Evolutionary conservation across 305 asterid genomes (phyloP), one percentile per base, ranked within the genome.

Genomic region (Solanum aculeatissimum): DNA sequence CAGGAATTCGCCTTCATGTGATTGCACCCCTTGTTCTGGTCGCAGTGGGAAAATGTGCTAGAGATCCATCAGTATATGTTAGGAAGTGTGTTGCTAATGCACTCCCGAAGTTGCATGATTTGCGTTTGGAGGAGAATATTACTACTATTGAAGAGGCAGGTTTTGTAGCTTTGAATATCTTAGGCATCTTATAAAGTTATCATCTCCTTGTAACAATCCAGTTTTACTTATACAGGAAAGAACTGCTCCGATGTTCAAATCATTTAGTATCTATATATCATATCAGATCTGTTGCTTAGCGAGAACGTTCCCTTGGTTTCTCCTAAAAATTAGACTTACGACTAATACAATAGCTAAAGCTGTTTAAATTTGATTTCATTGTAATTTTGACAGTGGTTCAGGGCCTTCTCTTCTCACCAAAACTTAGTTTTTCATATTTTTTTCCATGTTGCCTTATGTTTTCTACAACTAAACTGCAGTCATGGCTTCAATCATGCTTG

Each of bases 51-150:
- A 95, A 94, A 89, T 94, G 98, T 93, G 97, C 98, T 4, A 89
- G 98, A 88, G 98, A 95, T 89, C 98, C 98, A 53, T 95, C 99
- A 25, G 95, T 94, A 27, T 97, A 95, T 87, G 99, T 97, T 83
- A 90, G 99, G 89, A 97, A 92, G 83, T 97, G 98, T 86, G 98
- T 98, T 88, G 98, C 98, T 49, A 93, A 89, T 90, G 97, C 99
- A n/a, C 95, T 97, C 80, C 93, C 97, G 25, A 97, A 97, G 92
- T 87, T 97, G 90, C 96, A 97, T 80, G 99, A 95, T 89, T 89
- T 97, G 89, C 97, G 92, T 63, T 89, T 95, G 90, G 98, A 97
- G 90, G 99, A 95, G 88, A 93, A 92, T 86, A 81, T 92, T 55
- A 81, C 87, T 53, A 86, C 97, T 60, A 91, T 95, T 85, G 95